Percentiles rank a stretch among this genome's conserved stretches.
These are phyloP conservation scores for Cinnamomum micranthum DNA, from an alignment of 164 flowering plant species.

Conservation along the genomic window DNA sequence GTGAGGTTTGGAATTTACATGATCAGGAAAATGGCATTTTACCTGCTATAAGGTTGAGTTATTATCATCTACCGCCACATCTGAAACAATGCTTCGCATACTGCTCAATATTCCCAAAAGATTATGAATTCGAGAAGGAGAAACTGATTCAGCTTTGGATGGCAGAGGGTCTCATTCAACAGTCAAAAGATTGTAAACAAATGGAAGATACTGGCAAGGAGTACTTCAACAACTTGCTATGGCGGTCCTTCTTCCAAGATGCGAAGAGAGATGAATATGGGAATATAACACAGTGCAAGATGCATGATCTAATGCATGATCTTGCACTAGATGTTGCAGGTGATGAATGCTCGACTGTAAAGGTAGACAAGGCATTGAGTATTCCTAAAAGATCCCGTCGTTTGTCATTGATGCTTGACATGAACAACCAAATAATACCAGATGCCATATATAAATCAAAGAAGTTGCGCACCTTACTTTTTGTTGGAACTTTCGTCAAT, in stretches of 20 bases:
- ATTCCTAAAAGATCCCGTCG: background rate
- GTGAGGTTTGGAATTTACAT: slow-evolving; percentile 9
- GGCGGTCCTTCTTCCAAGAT: slow-evolving; percentile 14
- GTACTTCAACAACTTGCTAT: slow-evolving; percentile 5
- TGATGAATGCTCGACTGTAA: slow-evolving; percentile 2
- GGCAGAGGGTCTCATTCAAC: slow-evolving; percentile 15
- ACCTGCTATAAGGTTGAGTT: slow-evolving; percentile 19
- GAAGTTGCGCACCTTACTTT: background rate
- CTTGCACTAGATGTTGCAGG: slow-evolving; percentile 1
- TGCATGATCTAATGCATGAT: slow-evolving; percentile 17
- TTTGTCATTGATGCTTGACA: background rate
- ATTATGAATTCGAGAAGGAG: slow-evolving; percentile 4
- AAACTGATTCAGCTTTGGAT: slow-evolving; percentile 16
- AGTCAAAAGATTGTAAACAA: background rate
- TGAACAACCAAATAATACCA: too few species aligned
- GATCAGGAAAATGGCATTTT: slow-evolving; percentile 7
- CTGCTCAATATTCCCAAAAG: slow-evolving; percentile 23
- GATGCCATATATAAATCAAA: too few species aligned
- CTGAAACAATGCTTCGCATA: slow-evolving; percentile 21
- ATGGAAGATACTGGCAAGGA: slow-evolving; percentile 10
- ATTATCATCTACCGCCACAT: slow-evolving; percentile 16
- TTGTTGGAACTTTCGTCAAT: background rate
- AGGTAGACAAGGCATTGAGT: background rate
- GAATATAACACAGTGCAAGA: slow-evolving; percentile 5
- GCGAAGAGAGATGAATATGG: slow-evolving; percentile 2